These are phyloP conservation scores for Parietichytrium sp. DNA, from an alignment of 108 stramenopile species.

Conservation along the genomic window DNA sequence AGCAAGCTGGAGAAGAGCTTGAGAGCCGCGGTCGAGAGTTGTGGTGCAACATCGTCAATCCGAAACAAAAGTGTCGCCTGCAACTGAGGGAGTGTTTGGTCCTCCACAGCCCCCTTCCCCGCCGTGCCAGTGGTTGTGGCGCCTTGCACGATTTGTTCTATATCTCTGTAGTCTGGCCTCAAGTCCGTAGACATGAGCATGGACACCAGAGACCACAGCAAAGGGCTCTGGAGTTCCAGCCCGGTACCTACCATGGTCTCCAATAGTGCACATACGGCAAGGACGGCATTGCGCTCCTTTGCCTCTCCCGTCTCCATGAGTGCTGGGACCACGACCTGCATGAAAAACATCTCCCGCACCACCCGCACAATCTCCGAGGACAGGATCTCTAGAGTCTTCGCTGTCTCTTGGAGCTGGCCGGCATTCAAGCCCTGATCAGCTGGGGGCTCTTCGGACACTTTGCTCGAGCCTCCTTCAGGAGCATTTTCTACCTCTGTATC, in stretches of 20 bases:
- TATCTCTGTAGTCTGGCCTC: background rate
- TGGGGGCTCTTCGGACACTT: background rate
- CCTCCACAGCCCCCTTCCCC: background rate
- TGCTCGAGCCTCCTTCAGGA: too few relatives aligned
- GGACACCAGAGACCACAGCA: conserved; percentile 24
- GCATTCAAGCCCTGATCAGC: background rate
- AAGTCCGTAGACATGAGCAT: conserved; percentile 3
- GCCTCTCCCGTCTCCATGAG: conserved; percentile 8
- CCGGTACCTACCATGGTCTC: background rate
- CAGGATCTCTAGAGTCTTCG: background rate
- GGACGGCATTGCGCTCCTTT: background rate
- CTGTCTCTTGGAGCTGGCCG: background rate
- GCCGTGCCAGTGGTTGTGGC: background rate
- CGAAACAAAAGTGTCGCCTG: background rate
- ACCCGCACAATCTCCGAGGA: background rate
- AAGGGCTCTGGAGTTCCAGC: background rate
- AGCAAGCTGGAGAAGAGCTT: conserved; percentile 21
- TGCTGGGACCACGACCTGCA: background rate
- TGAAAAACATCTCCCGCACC: background rate
- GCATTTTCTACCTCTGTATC: background rate
- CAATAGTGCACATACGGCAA: background rate
- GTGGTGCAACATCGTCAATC: conserved; percentile 10
- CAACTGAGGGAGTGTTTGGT: background rate
- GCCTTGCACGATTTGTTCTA: too few relatives aligned
- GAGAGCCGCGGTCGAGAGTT: conserved; percentile 21